Percentiles rank a stretch among this genome's conserved stretches.
Evolutionary conservation across 768 basidiomycete species (phyloP).

Genomic region (Kwoniella botswanensis): DNA sequence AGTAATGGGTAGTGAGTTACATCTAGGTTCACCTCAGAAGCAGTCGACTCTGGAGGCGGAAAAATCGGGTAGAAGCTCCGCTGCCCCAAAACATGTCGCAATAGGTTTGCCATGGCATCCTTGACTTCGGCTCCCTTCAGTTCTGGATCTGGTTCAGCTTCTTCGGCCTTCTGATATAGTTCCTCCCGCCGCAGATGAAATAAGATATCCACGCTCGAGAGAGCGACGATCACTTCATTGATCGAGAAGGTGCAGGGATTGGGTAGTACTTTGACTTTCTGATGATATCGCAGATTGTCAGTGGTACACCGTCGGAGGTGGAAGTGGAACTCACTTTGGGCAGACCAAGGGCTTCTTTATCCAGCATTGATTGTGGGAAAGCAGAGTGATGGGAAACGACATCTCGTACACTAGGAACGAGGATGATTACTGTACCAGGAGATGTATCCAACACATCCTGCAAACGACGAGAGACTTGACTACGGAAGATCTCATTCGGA

Average conservation of each 20-base stretch:
- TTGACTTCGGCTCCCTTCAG: conserved; percentile 35
- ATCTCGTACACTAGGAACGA: conserved; percentile 84
- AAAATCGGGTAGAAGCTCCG: conserved; percentile 96
- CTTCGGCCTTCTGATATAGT: conserved; percentile 70
- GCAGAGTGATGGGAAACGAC: conserved; percentile 77
- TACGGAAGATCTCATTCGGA: conserved; percentile 71
- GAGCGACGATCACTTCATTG: conserved; percentile 78
- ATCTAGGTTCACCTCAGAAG: conserved; percentile 85
- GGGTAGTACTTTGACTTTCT: conserved; percentile 80
- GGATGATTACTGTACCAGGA: conserved; percentile 72
- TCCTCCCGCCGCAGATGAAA: conserved; percentile 90
- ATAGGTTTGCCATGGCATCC: conserved; percentile 78
- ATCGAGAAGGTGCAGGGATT: conserved; percentile 87
- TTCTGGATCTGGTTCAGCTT: conserved; percentile 62
- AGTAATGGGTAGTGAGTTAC: conserved; percentile 73
- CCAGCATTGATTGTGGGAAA: conserved; percentile 73
- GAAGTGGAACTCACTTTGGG: conserved; percentile 55
- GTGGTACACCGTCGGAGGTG: neutral
- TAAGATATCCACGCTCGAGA: conserved; percentile 82
- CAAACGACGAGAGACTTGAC: conserved; percentile 68
- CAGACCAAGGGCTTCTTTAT: conserved; percentile 54
- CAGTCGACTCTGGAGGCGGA: conserved; percentile 75
- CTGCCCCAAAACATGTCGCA: conserved; percentile 82
- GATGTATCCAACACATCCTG: conserved; percentile 66
- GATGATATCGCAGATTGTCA: conserved; percentile 5